Evolutionary conservation across 371 early-diverging fungal genomes (phyloP), one percentile per base, ranked within the genome.

Genomic region (Vairimorpha necatrix): DNA sequence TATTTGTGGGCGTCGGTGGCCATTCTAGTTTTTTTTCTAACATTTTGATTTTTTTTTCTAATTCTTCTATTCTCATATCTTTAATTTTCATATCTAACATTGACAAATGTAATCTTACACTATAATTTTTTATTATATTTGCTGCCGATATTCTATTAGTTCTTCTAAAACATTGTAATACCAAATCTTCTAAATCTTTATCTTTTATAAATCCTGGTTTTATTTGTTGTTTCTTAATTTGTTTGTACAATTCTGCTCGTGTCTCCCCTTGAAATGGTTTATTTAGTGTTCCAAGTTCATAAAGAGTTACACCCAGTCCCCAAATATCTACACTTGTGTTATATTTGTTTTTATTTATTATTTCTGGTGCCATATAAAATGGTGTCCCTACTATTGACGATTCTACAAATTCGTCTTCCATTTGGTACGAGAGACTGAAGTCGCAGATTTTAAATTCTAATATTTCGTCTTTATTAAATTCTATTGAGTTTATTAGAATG

Each of bases 251-350:
- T 18, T 74, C 67, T 48, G 34, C 47, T 66, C 76, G 47, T 26
- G 1, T 62, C 46, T 66, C 73, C 6, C 79, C 77, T 34, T 38
- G 22, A 72, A 82, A 84, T 67, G 79, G 81, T 67, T 75, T 80
- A 48, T 36, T 53, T 46, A 74, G 36, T 4, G 30, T 38, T 18
- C 56, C 26, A 20, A 78, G 30, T 83, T 95, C 96, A 83, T 91
- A 97, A 88, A 96, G 90, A 74, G 96, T 92, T 1, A 95, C 93
- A 3, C 96, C 99, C 3, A 96, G 83, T 6, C 94, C 91, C 99
- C 99, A 98, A 91, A 94, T 94, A 87, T 98, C 98, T 3, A 93
- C 94, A 0, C 88, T 86, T 82, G 92, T 91, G 53, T 50, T 56
- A 60, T 81, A 78, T 36, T 61, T 50, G 7, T 20, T 28, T 69